A percentile compares a stretch with the other conserved stretches of the same genome.
Conservation (phyloP, 2,329 filamentous ascomycete genomes). For the Chrysoporthe austroafricana region DNA sequence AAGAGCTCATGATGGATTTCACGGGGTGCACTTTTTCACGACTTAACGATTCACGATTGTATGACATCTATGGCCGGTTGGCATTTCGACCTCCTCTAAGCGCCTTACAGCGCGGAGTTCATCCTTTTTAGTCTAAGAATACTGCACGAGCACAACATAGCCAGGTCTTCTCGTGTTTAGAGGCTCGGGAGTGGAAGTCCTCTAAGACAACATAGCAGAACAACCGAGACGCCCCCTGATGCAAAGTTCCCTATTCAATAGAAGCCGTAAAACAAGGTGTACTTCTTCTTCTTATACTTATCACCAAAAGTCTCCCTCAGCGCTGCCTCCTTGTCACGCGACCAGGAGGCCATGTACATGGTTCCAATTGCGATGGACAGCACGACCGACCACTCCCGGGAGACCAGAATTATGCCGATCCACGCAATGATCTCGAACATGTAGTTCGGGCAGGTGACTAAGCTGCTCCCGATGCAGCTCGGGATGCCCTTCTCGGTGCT, state of each 20-base stretch:
- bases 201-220: not conserved
- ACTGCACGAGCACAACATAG: not conserved
- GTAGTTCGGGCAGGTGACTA: constrained; percentile 97
- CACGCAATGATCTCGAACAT: constrained; percentile 90
- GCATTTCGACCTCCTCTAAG: not conserved
- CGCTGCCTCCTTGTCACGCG: constrained; percentile 85
- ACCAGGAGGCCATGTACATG: constrained; percentile 85
- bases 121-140: not conserved
- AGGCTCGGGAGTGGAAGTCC: not conserved
- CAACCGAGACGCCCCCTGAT: not conserved
- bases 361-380: constrained; percentile 76
- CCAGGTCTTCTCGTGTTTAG: not conserved
- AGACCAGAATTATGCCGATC: constrained; percentile 80
- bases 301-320: constrained; percentile 91
- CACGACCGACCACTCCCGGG: constrained; percentile 75
- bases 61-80: constrained; percentile 39
- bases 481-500: constrained; percentile 89
- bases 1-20: constrained; percentile 49
- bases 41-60: constrained; percentile 33
- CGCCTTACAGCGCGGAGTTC: not conserved
- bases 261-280: constrained; percentile 78
- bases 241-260: constrained; percentile 50
- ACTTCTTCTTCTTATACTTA: constrained; percentile 94
- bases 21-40: constrained; percentile 41
- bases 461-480: constrained; percentile 77